These are phyloP conservation scores for Fagus sylvatica DNA, from an alignment of 306 rosid genomes.

Conservation along the genomic window DNA sequence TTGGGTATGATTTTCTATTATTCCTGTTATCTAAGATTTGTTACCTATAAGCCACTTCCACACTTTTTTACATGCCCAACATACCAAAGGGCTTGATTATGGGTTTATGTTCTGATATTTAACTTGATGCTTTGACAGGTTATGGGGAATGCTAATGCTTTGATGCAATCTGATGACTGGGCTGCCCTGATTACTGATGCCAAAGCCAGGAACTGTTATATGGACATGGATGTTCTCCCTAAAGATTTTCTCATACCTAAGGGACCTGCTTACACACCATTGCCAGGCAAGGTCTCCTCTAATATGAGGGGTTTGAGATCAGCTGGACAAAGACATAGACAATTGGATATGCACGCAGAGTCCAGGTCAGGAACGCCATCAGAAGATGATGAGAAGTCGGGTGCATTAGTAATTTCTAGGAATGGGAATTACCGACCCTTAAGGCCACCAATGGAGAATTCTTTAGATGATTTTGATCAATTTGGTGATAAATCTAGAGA, in stretches of 20 bases:
- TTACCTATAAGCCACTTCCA: neutral
- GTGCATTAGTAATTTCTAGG: conserved; percentile 42
- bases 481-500: conserved; percentile 66
- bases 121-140: conserved; percentile 57
- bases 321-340: conserved; percentile 71
- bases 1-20: conserved; percentile 61
- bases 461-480: conserved; percentile 63
- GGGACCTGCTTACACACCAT: conserved; percentile 51
- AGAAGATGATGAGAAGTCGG: conserved; percentile 79
- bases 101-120: conserved; percentile 11
- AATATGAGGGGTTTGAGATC: conserved; percentile 75
- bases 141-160: conserved; percentile 91
- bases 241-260: conserved; percentile 72
- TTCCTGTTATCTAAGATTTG: neutral
- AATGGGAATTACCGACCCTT: conserved; percentile 71
- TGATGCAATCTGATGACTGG: conserved; percentile 90
- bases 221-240: conserved; percentile 90
- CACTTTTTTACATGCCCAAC: neutral
- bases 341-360: conserved; percentile 70
- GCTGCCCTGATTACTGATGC: conserved; percentile 83
- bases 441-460: conserved; percentile 56
- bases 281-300: conserved; percentile 64
- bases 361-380: conserved; percentile 72
- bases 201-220: conserved; percentile 73
- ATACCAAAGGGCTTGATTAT: neutral